Percentiles rank a stretch among this genome's conserved stretches.
These are phyloP conservation scores for Heterobasidion irregulare DNA, from an alignment of 1,284 basidiomycete genomes.

Conservation along the genomic window DNA sequence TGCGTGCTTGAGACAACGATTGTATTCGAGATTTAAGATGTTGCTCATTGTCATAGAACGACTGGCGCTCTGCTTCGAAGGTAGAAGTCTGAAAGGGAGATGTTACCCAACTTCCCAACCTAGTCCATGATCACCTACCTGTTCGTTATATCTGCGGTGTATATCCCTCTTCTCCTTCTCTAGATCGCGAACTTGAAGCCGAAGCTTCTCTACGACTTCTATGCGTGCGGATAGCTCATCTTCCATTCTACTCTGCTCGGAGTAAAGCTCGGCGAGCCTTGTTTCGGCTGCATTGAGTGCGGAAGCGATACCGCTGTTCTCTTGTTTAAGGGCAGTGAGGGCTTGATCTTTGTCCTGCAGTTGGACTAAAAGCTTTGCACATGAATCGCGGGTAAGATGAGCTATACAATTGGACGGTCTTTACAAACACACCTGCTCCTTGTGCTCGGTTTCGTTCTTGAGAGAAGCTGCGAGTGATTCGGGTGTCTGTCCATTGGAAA, in stretches of 20 bases:
- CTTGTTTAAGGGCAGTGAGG: slow-evolving; percentile 47
- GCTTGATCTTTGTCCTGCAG: slow-evolving; percentile 71
- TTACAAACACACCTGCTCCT: slow-evolving; percentile 53
- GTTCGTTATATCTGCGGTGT: slow-evolving; percentile 74
- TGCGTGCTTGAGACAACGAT: slow-evolving; percentile 61
- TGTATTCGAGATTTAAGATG: slow-evolving; percentile 83
- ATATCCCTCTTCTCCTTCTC: slow-evolving; percentile 77
- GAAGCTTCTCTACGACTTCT: slow-evolving; percentile 70
- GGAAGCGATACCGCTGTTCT: slow-evolving; percentile 56
- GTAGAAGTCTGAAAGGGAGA: slow-evolving; percentile 46
- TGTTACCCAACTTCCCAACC: background rate
- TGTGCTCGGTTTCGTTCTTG: slow-evolving; percentile 69
- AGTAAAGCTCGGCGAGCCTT: slow-evolving; percentile 65
- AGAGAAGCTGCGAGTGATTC: slow-evolving; percentile 53
- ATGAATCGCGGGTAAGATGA: slow-evolving; percentile 5
- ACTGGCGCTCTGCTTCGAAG: slow-evolving; percentile 78
- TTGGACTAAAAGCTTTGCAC: slow-evolving; percentile 55
- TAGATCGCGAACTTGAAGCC: slow-evolving; percentile 68
- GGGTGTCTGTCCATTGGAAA: slow-evolving; percentile 32
- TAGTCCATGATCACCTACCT: slow-evolving; percentile 33
- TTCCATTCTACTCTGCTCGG: slow-evolving; percentile 71
- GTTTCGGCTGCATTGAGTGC: slow-evolving; percentile 59
- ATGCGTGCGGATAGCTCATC: slow-evolving; percentile 69
- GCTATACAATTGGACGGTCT: background rate
- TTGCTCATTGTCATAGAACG: slow-evolving; percentile 82